Percentiles rank a stretch among this genome's conserved stretches.
Conservation (phyloP, 345 rosid genomes). For the Linum trigynum region DNA sequence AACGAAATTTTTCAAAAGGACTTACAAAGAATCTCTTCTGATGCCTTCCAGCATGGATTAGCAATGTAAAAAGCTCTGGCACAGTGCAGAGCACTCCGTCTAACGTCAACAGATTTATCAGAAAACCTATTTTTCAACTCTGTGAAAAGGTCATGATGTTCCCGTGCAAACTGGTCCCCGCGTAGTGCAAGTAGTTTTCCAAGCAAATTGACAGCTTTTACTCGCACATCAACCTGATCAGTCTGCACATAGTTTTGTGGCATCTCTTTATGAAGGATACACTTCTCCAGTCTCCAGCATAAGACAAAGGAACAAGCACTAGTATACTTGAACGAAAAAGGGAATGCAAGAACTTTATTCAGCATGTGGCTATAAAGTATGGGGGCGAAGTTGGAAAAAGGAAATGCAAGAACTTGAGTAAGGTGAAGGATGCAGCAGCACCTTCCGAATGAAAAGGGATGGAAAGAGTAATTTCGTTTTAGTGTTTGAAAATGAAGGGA, state of each 20-base stretch:
- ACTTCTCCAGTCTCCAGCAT: not conserved
- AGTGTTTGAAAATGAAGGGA: not conserved
- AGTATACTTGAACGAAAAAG: not conserved
- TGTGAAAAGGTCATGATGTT: slow-evolving; percentile 46
- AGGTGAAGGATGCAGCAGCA: not conserved
- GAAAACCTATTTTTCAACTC: slow-evolving; percentile 84
- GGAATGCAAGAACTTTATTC: not conserved
- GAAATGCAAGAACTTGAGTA: too few relatives aligned
- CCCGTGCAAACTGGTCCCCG: slow-evolving; percentile 38
- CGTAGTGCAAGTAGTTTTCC: slow-evolving; percentile 63
- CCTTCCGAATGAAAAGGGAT: not conserved
- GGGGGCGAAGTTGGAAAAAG: too few relatives aligned
- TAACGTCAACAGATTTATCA: slow-evolving; percentile 86
- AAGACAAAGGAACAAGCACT: not conserved
- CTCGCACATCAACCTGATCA: slow-evolving; percentile 85
- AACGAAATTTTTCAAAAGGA: slow-evolving; percentile 9
- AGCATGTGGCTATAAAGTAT: too few relatives aligned
- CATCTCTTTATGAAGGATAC: not conserved
- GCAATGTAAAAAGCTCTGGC: slow-evolving; percentile 59
- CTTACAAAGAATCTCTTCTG: slow-evolving; percentile 58
- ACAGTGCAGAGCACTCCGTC: slow-evolving; percentile 58
- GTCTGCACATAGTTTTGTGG: slow-evolving; percentile 34
- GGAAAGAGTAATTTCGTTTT: not conserved
- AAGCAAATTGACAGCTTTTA: slow-evolving; percentile 69
- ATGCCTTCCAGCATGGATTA: slow-evolving; percentile 47